Base-by-base conservation (phyloP, 768 basidiomycete species). In the Myochromella boudieri region DNA sequence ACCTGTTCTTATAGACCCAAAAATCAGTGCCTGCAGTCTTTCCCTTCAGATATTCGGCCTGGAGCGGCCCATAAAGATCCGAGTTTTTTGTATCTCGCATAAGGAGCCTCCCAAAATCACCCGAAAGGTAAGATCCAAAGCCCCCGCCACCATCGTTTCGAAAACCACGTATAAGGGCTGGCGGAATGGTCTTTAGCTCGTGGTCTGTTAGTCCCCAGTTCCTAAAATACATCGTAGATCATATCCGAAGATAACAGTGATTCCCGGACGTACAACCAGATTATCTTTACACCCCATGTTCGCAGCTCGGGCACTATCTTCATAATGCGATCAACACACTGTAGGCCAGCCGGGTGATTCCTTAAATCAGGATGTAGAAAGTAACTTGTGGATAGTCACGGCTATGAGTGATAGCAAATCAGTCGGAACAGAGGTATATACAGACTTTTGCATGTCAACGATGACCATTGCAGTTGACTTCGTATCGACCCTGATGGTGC, bases 1-100 rank as follows among this genome's bases (percentile, higher is more conserved):
- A 80, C 82, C 83, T 67, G 61, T 85, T 86, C 63, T 85, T 87
- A 61, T 85, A 79, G 41, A 86, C 80, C 83, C 83, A 85, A 50
- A 83, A 72, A 61, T 87, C 84, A 8, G 80, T 82, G 1, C 82
- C 82, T 5, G 61, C 65, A 10, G 73, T 64, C 49, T 70, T 64
- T 14, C 83, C 84, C 40, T 74, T 68, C 43, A 76, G 37, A 54
- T 75, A 85, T 50, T 77, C 71, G 0, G 63, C 66, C 51, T 85
- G 82, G 26, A 87, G 67, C 7, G 82, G 82, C 1, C 78, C 82
- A 63, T 86, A 85, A 39, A 85, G 65, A 29, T 78, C 77, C 3
- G 82, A 70, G 59, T 85, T 85, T 46, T 64, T 69, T 38, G 69
- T 71, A 37, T 66, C 82, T 44, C 83, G 70, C 81, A 86, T 84